phyloP scores from a whole-genome alignment of 306 rosid genomes.

The Vigna unguiculata region DNA sequence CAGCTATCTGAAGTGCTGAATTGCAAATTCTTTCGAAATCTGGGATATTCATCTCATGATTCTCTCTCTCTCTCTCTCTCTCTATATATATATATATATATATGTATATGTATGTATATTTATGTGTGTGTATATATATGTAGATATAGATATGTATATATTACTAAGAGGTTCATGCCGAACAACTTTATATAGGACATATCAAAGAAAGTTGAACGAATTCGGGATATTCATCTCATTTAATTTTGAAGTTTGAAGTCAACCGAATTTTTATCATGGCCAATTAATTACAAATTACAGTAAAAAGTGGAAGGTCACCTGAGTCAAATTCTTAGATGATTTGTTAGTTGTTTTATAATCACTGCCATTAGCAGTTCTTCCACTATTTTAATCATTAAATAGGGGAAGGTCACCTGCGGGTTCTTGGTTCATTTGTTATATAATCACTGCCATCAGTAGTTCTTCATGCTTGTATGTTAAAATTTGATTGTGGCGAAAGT shows the following conservation, averaged over 20 bases:
- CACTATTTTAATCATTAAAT: not conserved
- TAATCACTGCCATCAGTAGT: not conserved
- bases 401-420: not conserved
- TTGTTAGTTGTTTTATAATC: constrained; percentile 33
- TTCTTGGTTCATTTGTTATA: constrained; percentile 24
- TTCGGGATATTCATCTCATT: too few relatives aligned
- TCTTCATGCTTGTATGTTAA: constrained; percentile 7
- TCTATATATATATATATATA: too few relatives aligned
- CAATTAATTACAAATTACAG: not conserved
- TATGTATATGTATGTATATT: too few relatives aligned
- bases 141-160: too few relatives aligned
- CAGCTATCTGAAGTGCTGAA: not conserved
- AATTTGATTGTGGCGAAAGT: not conserved
- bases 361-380: constrained; percentile 4
- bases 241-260: not conserved
- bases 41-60: not conserved
- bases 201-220: too few relatives aligned
- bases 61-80: too few relatives aligned
- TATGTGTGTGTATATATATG: too few relatives aligned
- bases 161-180: not conserved
- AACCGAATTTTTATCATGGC: constrained; percentile 17
- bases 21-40: not conserved
- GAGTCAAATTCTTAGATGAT: constrained; percentile 12
- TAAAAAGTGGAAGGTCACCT: constrained; percentile 5
- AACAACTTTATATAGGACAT: not conserved